Base-by-base conservation (phyloP, 371 early-diverging fungal genomes). In the Blastocladiella emersonii region DNA sequence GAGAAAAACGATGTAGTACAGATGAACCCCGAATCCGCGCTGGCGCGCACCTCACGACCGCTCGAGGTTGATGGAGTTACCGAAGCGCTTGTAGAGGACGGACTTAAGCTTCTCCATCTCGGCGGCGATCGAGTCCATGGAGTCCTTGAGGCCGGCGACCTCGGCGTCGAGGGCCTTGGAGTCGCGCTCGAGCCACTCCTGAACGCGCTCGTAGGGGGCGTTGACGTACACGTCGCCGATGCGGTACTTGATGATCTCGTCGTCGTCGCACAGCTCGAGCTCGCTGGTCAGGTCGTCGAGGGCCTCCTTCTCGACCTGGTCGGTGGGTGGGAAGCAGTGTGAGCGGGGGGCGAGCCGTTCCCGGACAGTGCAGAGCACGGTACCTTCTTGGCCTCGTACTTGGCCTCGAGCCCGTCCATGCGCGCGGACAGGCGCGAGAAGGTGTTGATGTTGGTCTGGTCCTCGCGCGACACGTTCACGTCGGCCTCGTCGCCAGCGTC, bases 51-150 rank as follows among this genome's bases (percentile, higher is more conserved):
- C 35, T 6, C 75, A 88, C 65, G 85, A 84, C 69, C 84, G 89
- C 75, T 95, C 96, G 39, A 95, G 78, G 71, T 95, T 93, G 73
- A 95, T 95, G 34, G 88, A 84, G 49, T 82, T 89, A 37, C 95
- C 95, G 74, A 97, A 97, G 70, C 91, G 91, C 41, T 81, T 87
- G 66, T 97, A 95, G 56, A 97, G 78, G 7, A 72, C 68, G 62
- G 79, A 87, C 74, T 95, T 95, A 55, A 97, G 82, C 57, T 76
- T 82, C 3, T 77, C 81, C 94, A 97, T 92, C 68, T 91, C 78
- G 8, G 71, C 74, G 45, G 79, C 71, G 39, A 89, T 77, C 6
- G 64, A 71, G 43, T 87, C 87, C 34, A 92, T 78, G 56, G 78
- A 75, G 8, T 70, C 72, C 62, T 79, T 79, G 21, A 87, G 66